Evolutionary conservation across 192 early-diverging fungal genomes (phyloP).

Genomic region (Lobulomyces angularis): DNA sequence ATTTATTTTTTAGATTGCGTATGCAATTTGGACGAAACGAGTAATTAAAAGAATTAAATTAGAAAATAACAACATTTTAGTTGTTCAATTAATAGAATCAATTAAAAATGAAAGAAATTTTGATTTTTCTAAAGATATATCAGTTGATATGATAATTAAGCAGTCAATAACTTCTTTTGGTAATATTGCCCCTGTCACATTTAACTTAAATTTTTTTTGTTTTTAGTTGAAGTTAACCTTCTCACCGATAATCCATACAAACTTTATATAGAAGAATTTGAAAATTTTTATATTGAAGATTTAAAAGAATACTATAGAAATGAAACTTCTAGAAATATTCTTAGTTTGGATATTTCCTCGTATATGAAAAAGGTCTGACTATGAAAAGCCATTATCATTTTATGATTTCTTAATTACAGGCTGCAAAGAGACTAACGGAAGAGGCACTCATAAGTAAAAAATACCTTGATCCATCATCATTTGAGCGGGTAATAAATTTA

Average conservation of each 20-base stretch:
- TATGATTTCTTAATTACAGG: slow-evolving; percentile 12
- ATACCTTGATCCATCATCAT: slow-evolving; percentile 54
- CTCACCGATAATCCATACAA: slow-evolving; percentile 52
- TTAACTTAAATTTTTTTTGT: too few species aligned
- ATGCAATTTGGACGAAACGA: too few species aligned
- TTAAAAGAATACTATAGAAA: slow-evolving; percentile 56
- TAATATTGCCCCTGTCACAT: neutral
- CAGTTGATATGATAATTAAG: slow-evolving; percentile 2
- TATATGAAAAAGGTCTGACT: slow-evolving; percentile 51
- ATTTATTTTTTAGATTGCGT: too few species aligned
- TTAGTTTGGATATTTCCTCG: slow-evolving; percentile 42
- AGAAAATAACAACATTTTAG: too few species aligned
- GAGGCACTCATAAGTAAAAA: slow-evolving; percentile 46
- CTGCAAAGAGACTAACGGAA: slow-evolving; percentile 42
- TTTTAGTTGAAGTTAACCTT: slow-evolving; percentile 45
- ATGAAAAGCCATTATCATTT: slow-evolving; percentile 1
- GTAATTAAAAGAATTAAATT: too few species aligned
- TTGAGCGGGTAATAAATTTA: slow-evolving; percentile 35
- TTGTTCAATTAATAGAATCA: neutral
- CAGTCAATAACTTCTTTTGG: slow-evolving; percentile 2
- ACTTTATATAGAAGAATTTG: slow-evolving; percentile 70
- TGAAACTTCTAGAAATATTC: slow-evolving; percentile 48
- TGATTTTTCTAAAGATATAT: neutral
- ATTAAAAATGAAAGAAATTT: neutral
- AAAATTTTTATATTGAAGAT: slow-evolving; percentile 52